Conservation (phyloP, 176 grass and related monocot genomes). For the Musa acuminata region DNA sequence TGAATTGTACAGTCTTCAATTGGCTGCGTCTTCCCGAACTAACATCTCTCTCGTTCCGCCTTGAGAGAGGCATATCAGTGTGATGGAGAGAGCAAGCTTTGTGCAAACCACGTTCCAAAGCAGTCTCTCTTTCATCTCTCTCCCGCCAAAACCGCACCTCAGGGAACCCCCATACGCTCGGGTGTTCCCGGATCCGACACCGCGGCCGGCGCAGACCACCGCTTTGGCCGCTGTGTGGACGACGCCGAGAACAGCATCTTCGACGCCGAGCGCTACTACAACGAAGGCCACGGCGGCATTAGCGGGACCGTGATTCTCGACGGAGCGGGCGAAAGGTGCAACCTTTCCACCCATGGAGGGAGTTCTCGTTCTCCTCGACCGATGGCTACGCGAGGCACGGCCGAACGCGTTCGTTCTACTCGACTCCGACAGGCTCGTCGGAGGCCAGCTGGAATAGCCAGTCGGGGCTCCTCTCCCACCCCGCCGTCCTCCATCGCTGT, state of each 20-base stretch:
- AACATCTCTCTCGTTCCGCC: too few relatives aligned
- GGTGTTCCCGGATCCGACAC: background rate
- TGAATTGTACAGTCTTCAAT: too few relatives aligned
- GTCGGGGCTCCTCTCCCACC: conserved; percentile 20
- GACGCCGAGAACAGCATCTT: too few relatives aligned
- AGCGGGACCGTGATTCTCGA: background rate
- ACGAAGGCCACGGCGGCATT: conserved; percentile 5
- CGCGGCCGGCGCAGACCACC: background rate
- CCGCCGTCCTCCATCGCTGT: conserved; percentile 1
- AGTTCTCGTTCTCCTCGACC: conserved; percentile 19
- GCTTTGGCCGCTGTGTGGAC: conserved; percentile 9
- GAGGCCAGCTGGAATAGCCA: conserved; percentile 42
- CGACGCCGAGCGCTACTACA: conserved; percentile 40
- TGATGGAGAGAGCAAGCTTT: background rate
- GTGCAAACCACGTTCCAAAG: background rate
- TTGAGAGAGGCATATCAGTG: background rate
- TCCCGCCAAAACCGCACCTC: conserved; percentile 12
- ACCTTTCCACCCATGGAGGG: conserved; percentile 6
- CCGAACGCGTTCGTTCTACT: background rate
- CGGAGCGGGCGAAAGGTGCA: conserved; percentile 11
- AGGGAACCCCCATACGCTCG: background rate
- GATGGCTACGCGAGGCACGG: conserved; percentile 13
- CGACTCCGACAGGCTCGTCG: conserved; percentile 25
- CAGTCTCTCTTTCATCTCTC: conserved; percentile 3
- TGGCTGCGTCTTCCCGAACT: background rate